Conservation (phyloP, 805 yeast species). For the Dipodascopsis tothii region DNA sequence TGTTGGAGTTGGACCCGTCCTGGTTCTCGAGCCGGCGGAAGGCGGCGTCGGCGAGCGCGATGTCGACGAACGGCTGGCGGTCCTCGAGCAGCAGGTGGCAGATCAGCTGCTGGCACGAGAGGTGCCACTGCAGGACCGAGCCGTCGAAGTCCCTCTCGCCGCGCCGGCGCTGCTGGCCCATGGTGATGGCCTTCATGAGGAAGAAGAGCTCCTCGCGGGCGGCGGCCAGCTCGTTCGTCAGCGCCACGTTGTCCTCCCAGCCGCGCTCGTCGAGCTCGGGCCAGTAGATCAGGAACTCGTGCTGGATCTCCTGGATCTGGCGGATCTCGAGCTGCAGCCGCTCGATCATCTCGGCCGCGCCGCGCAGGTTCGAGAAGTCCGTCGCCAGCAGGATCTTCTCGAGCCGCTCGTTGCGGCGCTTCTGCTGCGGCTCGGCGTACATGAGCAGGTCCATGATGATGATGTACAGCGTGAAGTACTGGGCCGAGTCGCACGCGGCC, state of each 20-base stretch:
- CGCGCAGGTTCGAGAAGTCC: conserved; percentile 54
- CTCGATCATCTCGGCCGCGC: conserved; percentile 43
- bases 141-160: conserved; percentile 26
- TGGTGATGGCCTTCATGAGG: conserved; percentile 40
- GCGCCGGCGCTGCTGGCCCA: conserved; percentile 31
- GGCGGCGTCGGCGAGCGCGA: conserved; percentile 54
- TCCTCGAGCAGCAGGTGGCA: conserved; percentile 60
- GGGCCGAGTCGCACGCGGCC: conserved; percentile 63
- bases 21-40: conserved; percentile 56
- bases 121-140: conserved; percentile 51
- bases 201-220: conserved; percentile 38
- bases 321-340: conserved; percentile 44
- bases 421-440: conserved; percentile 65
- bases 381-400: conserved; percentile 62
- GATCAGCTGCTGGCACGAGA: conserved; percentile 60
- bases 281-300: conserved; percentile 41
- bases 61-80: conserved; percentile 59
- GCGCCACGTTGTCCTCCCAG: conserved; percentile 19
- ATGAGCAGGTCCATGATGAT: conserved; percentile 58
- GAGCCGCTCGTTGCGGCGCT: conserved; percentile 49
- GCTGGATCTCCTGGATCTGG: conserved; percentile 37
- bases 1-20: conserved; percentile 61
- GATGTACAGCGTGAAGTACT: conserved; percentile 59
- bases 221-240: conserved; percentile 12
- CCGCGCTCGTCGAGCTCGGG: conserved; percentile 37